These are phyloP conservation scores for Primulina eburnea DNA, from an alignment of 257 asterid genomes.

Conservation along the genomic window DNA sequence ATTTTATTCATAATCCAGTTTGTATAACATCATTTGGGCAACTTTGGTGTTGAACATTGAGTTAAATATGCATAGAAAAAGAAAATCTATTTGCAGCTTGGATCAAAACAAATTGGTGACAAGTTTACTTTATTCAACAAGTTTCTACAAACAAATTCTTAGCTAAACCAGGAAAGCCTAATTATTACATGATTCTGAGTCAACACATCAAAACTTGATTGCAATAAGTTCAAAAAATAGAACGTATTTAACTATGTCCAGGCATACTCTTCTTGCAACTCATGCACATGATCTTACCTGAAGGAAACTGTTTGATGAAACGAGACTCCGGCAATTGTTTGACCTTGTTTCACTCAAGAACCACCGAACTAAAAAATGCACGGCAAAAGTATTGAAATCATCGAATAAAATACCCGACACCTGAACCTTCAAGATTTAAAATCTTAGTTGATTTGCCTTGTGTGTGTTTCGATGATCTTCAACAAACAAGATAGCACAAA, in stretches of 20 bases:
- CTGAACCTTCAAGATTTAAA: not conserved
- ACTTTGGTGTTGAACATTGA: not conserved
- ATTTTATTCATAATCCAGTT: too few relatives aligned
- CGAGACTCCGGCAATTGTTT: not conserved
- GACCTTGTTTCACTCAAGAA: not conserved
- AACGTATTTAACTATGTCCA: not conserved
- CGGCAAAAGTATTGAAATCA: not conserved
- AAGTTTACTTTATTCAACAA: not conserved
- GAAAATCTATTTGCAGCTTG: too few relatives aligned
- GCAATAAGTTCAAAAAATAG: not conserved
- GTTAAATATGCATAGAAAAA: not conserved
- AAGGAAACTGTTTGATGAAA: not conserved
- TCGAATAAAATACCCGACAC: not conserved
- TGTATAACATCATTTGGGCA: too few relatives aligned
- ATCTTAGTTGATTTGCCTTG: conserved; percentile 7
- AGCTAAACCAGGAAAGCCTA: not conserved
- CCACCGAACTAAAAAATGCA: not conserved
- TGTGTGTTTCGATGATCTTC: conserved; percentile 23
- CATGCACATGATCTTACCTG: not conserved
- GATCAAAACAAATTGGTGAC: not conserved
- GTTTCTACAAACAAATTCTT: not conserved
- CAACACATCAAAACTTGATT: not conserved
- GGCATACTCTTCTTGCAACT: not conserved
- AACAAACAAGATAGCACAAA: conserved; percentile 27
- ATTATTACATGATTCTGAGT: not conserved